These are phyloP conservation scores for Metschnikowia lunata DNA, from an alignment of 805 yeast genomes.

Conservation along the genomic window DNA sequence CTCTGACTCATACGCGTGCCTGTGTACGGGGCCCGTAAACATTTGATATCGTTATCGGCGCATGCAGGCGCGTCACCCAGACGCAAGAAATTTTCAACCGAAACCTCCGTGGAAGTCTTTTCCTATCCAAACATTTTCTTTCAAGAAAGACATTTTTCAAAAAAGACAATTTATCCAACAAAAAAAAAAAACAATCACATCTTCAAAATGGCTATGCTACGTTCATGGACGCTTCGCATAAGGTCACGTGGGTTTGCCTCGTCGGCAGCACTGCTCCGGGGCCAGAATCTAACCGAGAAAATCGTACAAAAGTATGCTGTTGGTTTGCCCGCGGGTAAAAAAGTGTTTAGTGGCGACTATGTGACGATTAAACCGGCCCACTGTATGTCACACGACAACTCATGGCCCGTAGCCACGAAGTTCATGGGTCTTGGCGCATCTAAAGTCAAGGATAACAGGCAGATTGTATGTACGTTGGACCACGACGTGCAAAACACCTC, in stretches of 20 bases:
- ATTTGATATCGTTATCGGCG: conserved; percentile 14
- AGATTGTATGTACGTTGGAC: conserved; percentile 93
- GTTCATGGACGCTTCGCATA: conserved; percentile 6
- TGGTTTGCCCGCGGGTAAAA: conserved; percentile 69
- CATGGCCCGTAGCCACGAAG: conserved; percentile 98
- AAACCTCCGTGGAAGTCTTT: too few relatives aligned
- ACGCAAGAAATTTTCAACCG: too few relatives aligned
- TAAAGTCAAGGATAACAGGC: conserved; percentile 75
- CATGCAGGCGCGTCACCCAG: conserved; percentile 7
- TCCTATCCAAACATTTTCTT: neutral
- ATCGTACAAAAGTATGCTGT: conserved; percentile 92
- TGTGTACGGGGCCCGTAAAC: neutral
- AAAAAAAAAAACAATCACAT: too few relatives aligned
- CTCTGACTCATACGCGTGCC: conserved; percentile 18
- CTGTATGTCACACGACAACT: conserved; percentile 98
- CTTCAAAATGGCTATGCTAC: conserved; percentile 9
- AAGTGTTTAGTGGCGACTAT: conserved; percentile 86
- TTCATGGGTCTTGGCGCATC: conserved; percentile 93
- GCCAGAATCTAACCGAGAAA: conserved; percentile 92
- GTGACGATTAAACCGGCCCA: conserved; percentile 93
- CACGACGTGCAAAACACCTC: conserved; percentile 96
- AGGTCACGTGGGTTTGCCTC: conserved; percentile 15
- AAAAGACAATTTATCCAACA: too few relatives aligned
- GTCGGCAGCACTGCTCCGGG: conserved; percentile 23
- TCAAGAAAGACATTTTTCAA: neutral